Conservation (phyloP, 129 eudicot species). For the Artemisia tridentata region DNA sequence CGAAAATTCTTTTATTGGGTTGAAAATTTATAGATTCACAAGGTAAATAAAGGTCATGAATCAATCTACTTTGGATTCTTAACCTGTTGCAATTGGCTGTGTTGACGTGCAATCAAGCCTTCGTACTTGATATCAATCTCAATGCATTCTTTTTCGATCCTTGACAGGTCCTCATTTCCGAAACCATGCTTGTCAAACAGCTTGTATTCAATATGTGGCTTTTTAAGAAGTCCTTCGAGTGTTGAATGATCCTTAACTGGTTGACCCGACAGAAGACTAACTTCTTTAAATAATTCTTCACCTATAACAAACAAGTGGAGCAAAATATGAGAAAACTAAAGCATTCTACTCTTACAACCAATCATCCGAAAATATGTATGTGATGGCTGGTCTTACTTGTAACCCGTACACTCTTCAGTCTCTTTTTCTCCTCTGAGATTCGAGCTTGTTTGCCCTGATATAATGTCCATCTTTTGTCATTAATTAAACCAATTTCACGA, state of each 20-base stretch:
- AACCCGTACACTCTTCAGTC: constrained; percentile 59
- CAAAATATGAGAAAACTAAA: neutral
- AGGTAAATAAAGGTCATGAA: neutral
- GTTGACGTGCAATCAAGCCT: constrained; percentile 88
- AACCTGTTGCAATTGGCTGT: constrained; percentile 88
- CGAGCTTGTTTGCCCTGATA: constrained; percentile 84
- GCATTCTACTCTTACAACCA: constrained; percentile 6
- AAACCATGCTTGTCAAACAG: constrained; percentile 86
- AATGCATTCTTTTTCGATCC: constrained; percentile 81
- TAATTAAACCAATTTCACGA: constrained; percentile 87
- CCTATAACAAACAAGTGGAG: constrained; percentile 38
- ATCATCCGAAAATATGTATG: neutral
- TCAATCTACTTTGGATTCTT: constrained; percentile 1
- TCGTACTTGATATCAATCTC: constrained; percentile 95
- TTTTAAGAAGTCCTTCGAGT: constrained; percentile 76
- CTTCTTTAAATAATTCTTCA: constrained; percentile 71
- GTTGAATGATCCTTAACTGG: constrained; percentile 80
- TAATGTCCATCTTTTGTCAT: constrained; percentile 69
- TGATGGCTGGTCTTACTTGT: constrained; percentile 51
- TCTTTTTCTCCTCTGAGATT: constrained; percentile 73
- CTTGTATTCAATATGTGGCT: constrained; percentile 85
- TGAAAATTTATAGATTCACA: neutral
- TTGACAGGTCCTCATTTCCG: constrained; percentile 62
- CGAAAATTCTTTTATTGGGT: neutral
- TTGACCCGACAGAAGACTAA: constrained; percentile 62